Base-by-base conservation (phyloP, 2,329 filamentous ascomycete genomes). In the Colletotrichum eremochloae region DNA sequence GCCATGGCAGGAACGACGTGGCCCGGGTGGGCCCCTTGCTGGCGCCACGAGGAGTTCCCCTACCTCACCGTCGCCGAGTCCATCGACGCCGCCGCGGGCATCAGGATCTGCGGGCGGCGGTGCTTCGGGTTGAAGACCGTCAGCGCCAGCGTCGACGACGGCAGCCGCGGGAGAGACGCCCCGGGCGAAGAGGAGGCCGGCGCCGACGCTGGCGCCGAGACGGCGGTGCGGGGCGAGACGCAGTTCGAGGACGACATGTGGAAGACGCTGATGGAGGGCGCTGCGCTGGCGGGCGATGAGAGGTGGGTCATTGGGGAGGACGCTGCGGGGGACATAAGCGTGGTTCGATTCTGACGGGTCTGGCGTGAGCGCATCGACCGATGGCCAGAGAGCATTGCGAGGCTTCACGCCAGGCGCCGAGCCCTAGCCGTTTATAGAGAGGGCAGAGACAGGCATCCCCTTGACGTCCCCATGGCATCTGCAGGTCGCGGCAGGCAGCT, bases 271-370 rank as follows among this genome's bases (percentile, higher is more conserved):
- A 79, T 88, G 58, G 84, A 78, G 1, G 87, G 84, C 75, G 89
- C 88, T 1, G 83, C 83, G 72, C 87, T 92, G 20, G 85, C 80
- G 46, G 90, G 89, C 1, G 88, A 90, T 72, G 90, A 92, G 78
- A 80, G 88, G 67, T 91, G 89, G 85, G 65, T 92, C n/a, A 79
- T 92, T 14, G 90, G 90, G 0, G 87, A 91, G 80, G 89, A 89
- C 76, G 74, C 75, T 1, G 77, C 82, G 11, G 83, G 86, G 42
- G 83, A 85, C 71, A 78, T 92, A 57, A 87, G 88, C 0, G 80
- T 92, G 67, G 80, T 87, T 71, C 79, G 84, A 67, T 91, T 92
- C 72, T 86, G 76, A 81, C 63, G 68, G 60, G 69, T 33, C 69
- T 60, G 66, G 48, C 46, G 44, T 61, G 60, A 44, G 38, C 38